phyloP scores from a whole-genome alignment of 2,329 filamentous ascomycete genomes.

The Byssoonygena ceratinophila region DNA sequence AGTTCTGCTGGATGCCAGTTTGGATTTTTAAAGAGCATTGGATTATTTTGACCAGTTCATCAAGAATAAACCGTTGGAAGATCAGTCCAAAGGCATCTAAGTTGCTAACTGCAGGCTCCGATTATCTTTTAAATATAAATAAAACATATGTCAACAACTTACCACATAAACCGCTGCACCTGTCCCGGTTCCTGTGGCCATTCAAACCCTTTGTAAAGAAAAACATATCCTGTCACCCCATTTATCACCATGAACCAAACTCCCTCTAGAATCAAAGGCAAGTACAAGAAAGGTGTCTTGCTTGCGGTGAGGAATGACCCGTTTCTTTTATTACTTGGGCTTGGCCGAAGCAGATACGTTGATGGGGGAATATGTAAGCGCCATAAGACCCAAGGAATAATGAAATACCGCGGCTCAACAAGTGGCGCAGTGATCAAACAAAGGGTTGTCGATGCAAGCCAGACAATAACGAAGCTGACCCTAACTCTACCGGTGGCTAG shows the following conservation, averaged over 20 bases:
- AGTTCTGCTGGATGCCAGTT: no score
- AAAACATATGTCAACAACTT: no score
- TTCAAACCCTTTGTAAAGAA: conserved; percentile 46
- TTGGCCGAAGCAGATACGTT: conserved; percentile 2
- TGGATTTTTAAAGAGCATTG: no score
- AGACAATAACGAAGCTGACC: conserved; percentile 48
- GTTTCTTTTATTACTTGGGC: background rate
- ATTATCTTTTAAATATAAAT: no score
- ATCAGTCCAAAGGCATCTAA: no score
- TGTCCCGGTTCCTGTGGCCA: conserved; percentile 50
- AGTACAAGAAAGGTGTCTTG: conserved; percentile 1
- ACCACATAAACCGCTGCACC: conserved; percentile 53
- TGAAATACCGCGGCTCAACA: conserved; percentile 92
- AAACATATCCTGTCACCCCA: conserved; percentile 43
- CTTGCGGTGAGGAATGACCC: no score
- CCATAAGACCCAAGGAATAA: conserved; percentile 91
- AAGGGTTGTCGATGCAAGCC: conserved; percentile 59
- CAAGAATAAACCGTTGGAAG: no score
- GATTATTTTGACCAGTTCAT: no score
- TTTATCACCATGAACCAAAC: conserved; percentile 49
- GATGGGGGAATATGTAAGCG: conserved; percentile 59
- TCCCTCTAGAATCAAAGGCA: conserved; percentile 41
- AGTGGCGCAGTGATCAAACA: conserved; percentile 80
- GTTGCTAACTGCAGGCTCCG: no score
- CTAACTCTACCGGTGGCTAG: conserved; percentile 23